A percentile compares a stretch with the other conserved stretches of the same genome.
phyloP scores from a whole-genome alignment of 169 alveolate genomes.

The Amoebophrya sp. region DNA sequence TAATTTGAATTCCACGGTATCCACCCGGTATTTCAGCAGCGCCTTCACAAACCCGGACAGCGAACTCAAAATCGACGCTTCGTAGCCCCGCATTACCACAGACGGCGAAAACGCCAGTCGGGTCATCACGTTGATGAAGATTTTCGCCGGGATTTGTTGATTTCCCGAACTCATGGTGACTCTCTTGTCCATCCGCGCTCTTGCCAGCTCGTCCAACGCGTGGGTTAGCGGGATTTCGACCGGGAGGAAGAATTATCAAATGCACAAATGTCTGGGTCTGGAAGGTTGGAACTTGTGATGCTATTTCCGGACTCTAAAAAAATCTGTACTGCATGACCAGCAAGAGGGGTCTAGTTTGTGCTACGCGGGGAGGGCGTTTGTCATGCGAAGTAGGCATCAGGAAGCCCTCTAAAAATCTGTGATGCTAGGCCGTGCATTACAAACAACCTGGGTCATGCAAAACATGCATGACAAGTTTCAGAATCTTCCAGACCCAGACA shows the following conservation, averaged over 20 bases:
- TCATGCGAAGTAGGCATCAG: too few relatives aligned
- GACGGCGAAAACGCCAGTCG: not conserved
- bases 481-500: too few relatives aligned
- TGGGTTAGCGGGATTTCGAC: not conserved
- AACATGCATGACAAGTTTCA: too few relatives aligned
- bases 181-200: not conserved
- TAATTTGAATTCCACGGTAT: not conserved
- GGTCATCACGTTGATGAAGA: not conserved
- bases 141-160: not conserved
- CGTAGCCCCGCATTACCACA: slow-evolving; percentile 2
- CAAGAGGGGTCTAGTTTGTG: too few relatives aligned
- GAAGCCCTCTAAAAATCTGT: too few relatives aligned
- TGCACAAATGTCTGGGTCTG: not conserved
- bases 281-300: too few relatives aligned
- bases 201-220: slow-evolving; percentile 9
- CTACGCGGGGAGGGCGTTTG: too few relatives aligned
- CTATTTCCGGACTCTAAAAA: too few relatives aligned
- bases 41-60: not conserved
- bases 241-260: not conserved
- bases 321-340: too few relatives aligned
- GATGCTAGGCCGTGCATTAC: too few relatives aligned
- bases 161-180: not conserved
- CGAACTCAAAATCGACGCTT: not conserved
- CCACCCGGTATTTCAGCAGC: not conserved
- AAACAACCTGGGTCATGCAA: too few relatives aligned